Base-by-base conservation (phyloP, 2,329 filamentous ascomycete genomes). In the Pseudogymnoascus sp. region DNA sequence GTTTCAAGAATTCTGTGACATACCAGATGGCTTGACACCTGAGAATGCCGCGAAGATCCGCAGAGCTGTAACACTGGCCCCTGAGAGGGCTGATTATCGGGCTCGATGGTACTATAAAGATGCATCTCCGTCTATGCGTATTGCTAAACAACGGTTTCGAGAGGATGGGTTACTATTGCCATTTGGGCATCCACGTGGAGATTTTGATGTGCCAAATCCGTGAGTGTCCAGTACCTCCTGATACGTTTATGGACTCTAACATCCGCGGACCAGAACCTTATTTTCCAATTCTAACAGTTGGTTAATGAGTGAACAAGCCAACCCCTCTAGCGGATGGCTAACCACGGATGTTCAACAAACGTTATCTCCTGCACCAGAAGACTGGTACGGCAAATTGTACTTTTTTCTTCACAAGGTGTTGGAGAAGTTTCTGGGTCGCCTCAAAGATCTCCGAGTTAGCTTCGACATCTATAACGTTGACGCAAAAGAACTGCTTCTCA, bases 141-240 rank as follows among this genome's bases (percentile, higher is more conserved):
- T 74, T 3, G 68, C 70, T 4, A 62, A 60, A 1, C 13, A 65
- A 21, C 71, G 71, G 39, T 79, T 77, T 64, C 72, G 75, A 23
- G 48, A 71, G 21, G 71, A 79, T 37, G 79, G 78, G 0, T 64
- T 80, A 1, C 65, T 81, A 1, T 66, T 79, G 5, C 78, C 78
- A 1, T 79, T 77, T 69, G 48, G 48, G 16, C 25, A 54, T 19
- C 73, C 74, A 3, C 66, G 68, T 5, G 51, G 66, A 6, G 65
- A 66, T 0, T 79, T 78, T 64, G 67, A 69, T 7, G 70, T 67
- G 0, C 78, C 77, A 1, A 80, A 80, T 67, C 77, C 77, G 77
- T 79, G 63, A 69, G 77, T 75, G 23, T 5, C n/a, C 1, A 6
- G 1, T 19, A 60, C 28, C 31, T 45, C 37, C 37, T 37, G 3